A percentile compares a stretch with the other conserved stretches of the same genome.
Conservation (phyloP, 148 eudicot genomes). For the Rhododendron ovatum region DNA sequence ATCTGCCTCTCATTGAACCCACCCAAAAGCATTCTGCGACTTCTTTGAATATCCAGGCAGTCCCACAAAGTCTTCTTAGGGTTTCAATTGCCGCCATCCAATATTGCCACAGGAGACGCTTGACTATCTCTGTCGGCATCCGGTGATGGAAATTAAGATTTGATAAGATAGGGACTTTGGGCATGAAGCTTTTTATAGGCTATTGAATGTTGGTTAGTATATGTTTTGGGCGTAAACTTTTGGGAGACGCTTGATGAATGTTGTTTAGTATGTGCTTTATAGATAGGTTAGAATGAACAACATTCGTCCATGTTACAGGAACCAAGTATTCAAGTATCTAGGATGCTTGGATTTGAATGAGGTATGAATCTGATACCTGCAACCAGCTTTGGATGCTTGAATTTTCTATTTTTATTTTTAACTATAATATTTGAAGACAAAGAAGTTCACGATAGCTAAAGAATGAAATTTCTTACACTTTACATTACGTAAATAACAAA, state of each 20-base stretch:
- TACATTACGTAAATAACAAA: background rate
- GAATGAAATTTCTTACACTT: background rate
- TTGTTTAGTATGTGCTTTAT: background rate
- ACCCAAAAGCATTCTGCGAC: background rate
- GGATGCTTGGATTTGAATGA: no score
- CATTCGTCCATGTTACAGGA: background rate
- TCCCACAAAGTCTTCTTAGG: background rate
- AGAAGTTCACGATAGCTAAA: background rate
- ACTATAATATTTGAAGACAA: no score
- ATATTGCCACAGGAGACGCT: no score
- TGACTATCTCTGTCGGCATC: background rate
- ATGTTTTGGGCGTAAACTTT: background rate
- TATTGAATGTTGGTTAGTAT: background rate
- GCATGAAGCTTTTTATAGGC: background rate
- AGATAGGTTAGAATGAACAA: background rate
- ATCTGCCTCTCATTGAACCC: background rate
- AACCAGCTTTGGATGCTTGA: no score
- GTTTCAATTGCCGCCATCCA: background rate
- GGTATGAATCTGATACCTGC: no score
- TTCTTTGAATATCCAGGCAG: background rate
- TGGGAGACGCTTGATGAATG: background rate
- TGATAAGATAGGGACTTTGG: background rate
- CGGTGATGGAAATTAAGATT: background rate
- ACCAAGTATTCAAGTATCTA: background rate
- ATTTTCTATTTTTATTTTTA: no score